phyloP scores from a whole-genome alignment of 345 rosid genomes.

The Salix dunnii region DNA sequence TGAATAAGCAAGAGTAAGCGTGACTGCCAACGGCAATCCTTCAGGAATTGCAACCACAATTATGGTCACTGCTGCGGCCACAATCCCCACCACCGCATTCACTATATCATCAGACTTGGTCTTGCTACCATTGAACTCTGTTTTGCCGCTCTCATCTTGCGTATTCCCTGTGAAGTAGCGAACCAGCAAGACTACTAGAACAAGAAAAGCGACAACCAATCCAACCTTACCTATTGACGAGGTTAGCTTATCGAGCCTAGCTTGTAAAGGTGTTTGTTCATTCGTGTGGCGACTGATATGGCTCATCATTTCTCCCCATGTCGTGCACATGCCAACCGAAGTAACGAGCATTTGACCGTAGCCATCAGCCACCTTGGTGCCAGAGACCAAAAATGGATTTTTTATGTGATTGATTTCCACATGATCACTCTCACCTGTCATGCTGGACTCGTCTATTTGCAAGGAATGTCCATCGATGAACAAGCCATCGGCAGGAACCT shows the following conservation, averaged over 20 bases:
- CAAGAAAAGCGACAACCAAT: conserved; percentile 57
- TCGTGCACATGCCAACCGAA: conserved; percentile 68
- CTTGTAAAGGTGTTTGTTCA: conserved; percentile 67
- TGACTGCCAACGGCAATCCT: conserved; percentile 79
- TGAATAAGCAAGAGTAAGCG: conserved; percentile 70
- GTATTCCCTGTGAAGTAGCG: conserved; percentile 77
- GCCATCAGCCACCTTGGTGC: conserved; percentile 26
- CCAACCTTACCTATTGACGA: conserved; percentile 62
- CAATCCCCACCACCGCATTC: conserved; percentile 54
- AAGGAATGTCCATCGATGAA: conserved; percentile 18
- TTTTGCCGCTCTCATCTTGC: conserved; percentile 43
- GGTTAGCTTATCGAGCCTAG: conserved; percentile 61
- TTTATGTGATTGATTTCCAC: conserved; percentile 7
- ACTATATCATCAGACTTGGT: conserved; percentile 48
- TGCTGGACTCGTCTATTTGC: conserved; percentile 22
- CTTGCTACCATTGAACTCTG: conserved; percentile 38
- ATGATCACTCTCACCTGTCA: conserved; percentile 21
- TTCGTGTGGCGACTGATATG: conserved; percentile 34
- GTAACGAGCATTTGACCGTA: conserved; percentile 57
- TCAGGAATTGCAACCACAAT: conserved; percentile 85
- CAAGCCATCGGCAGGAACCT: conserved; percentile 29
- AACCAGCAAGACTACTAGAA: conserved; percentile 49
- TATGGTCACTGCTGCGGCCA: conserved; percentile 73
- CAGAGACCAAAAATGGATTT: conserved; percentile 18
- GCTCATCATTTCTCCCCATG: conserved; percentile 80